Conservation (phyloP, 2,329 filamentous ascomycete genomes). For the Trichoderma breve region DNA sequence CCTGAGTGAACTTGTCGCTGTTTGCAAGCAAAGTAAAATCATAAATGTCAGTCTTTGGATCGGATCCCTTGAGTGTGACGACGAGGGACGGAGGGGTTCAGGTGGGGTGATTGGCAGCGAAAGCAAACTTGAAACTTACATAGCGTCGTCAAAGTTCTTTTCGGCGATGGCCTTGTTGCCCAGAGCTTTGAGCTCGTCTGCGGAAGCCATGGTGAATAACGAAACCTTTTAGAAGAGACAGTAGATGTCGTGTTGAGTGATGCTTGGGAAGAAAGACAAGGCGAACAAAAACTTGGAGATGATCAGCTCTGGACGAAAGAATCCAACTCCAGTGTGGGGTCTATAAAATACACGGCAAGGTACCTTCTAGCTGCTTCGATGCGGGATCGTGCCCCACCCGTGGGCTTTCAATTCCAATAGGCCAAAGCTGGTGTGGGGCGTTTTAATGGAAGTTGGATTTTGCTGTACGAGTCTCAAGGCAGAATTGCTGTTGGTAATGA, state of each 20-base stretch:
- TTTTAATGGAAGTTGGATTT: neutral
- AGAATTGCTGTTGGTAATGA: neutral
- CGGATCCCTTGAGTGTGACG: neutral
- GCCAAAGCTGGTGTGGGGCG: slow-evolving; percentile 27
- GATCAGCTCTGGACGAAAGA: slow-evolving; percentile 9
- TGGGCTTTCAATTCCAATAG: slow-evolving; percentile 32
- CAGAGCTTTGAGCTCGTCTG: slow-evolving; percentile 86
- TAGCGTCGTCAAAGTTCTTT: slow-evolving; percentile 93
- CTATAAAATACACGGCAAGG: slow-evolving; percentile 26
- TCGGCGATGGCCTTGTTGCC: slow-evolving; percentile 98
- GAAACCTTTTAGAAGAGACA: neutral
- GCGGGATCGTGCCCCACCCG: slow-evolving; percentile 27
- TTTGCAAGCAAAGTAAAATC: neutral
- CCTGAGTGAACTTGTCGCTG: slow-evolving; percentile 91
- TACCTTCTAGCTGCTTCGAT: slow-evolving; percentile 47
- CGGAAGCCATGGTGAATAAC: slow-evolving; percentile 50
- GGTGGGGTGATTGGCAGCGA: neutral
- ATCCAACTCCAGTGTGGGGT: slow-evolving; percentile 26
- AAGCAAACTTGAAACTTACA: slow-evolving; percentile 60
- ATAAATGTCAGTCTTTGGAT: neutral
- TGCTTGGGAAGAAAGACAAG: neutral
- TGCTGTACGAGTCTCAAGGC: neutral
- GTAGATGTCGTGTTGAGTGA: neutral
- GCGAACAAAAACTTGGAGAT: slow-evolving; percentile 14
- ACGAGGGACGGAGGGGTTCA: neutral